phyloP scores from a whole-genome alignment of 1,139 yeast species.

The Geotrichum aggregatum region DNA sequence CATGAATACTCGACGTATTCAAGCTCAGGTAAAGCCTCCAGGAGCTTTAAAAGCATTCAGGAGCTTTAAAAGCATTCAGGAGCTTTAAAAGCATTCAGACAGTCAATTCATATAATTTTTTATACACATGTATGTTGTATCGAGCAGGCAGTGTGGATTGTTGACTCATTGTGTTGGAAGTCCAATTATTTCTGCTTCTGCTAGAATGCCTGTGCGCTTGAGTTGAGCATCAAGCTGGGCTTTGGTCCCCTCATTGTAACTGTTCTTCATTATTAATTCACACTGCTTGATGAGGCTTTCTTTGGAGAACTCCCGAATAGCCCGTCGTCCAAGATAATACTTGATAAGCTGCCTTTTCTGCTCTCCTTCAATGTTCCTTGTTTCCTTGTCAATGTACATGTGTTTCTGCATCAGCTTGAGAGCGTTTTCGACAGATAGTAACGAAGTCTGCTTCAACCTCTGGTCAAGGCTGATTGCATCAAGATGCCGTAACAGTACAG shows the following conservation, averaged over 20 bases:
- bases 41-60: too few relatives aligned
- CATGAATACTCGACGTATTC: too few relatives aligned
- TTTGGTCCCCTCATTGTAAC: constrained; percentile 6
- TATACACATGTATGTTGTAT: too few relatives aligned
- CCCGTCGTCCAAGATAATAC: constrained; percentile 19
- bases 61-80: too few relatives aligned
- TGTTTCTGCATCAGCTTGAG: constrained; percentile 14
- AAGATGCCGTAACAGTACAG: constrained; percentile 11
- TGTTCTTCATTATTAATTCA: constrained; percentile 7
- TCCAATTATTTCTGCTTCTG: constrained; percentile 7
- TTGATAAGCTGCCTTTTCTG: constrained; percentile 11
- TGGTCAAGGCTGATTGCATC: constrained; percentile 11
- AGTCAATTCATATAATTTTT: too few relatives aligned
- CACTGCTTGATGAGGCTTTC: constrained; percentile 15
- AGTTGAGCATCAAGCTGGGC: constrained; percentile 13
- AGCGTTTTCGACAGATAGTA: constrained; percentile 10
- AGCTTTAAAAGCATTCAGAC: too few relatives aligned
- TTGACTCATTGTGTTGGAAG: neutral
- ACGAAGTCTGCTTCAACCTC: constrained; percentile 5
- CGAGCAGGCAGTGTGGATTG: neutral
- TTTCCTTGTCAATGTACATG: constrained; percentile 16
- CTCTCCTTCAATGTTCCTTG: constrained; percentile 15
- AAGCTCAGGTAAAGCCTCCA: too few relatives aligned
- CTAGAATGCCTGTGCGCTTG: constrained; percentile 11
- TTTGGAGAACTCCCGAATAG: constrained; percentile 18